These are phyloP conservation scores for Tetrapisispora fleetii DNA, from an alignment of 805 yeast species.

Conservation along the genomic window DNA sequence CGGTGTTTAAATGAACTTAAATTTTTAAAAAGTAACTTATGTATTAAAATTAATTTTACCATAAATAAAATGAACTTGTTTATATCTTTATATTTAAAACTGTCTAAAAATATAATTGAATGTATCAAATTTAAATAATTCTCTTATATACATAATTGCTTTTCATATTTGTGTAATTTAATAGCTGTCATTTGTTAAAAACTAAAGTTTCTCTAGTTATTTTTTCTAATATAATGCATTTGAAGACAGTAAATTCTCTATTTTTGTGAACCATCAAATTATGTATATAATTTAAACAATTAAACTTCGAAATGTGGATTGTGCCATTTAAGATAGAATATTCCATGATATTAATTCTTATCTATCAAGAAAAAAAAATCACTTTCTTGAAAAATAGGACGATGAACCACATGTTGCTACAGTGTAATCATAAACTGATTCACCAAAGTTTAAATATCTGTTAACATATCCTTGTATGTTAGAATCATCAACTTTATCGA, in stretches of 20 bases:
- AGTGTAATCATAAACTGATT: conserved; percentile 62
- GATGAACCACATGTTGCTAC: conserved; percentile 64
- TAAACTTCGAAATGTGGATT: too few species aligned
- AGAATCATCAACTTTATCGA: conserved; percentile 36
- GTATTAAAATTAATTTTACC: background rate
- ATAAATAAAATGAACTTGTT: background rate
- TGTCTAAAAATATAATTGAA: background rate
- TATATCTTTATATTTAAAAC: background rate
- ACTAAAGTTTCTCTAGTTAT: too few species aligned
- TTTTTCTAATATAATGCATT: too few species aligned
- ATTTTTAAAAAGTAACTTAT: background rate
- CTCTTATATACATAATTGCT: too few species aligned
- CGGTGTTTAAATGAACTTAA: conserved; percentile 33
- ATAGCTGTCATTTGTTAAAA: too few species aligned
- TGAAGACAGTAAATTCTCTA: too few species aligned
- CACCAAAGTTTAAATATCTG: conserved; percentile 79
- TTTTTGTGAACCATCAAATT: too few species aligned
- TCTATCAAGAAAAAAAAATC: background rate
- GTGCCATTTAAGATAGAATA: background rate
- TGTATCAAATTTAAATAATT: too few species aligned
- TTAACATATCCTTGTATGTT: conserved; percentile 42
- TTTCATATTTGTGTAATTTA: too few species aligned
- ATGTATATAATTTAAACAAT: too few species aligned
- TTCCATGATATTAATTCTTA: background rate
- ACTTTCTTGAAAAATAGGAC: conserved; percentile 58